Base-by-base conservation (phyloP, 2,329 filamentous ascomycete species). In the Stachybotrys elegans region DNA sequence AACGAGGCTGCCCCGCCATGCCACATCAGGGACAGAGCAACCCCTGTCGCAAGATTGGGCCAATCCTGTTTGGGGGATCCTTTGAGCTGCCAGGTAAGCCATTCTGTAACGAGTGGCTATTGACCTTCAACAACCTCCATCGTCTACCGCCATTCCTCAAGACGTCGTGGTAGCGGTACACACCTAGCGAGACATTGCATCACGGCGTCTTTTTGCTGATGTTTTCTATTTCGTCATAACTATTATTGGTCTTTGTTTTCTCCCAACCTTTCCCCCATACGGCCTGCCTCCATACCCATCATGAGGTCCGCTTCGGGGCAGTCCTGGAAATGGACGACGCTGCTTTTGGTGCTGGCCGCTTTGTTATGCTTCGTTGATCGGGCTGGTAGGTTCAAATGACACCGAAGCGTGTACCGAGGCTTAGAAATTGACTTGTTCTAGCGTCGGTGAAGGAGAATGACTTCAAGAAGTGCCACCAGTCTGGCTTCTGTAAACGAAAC, bases 401-500 rank as follows among this genome's bases (percentile, higher is more conserved):
- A n/a, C n/a, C n/a, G n/a, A n/a, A n/a, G n/a, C n/a, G n/a, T n/a
- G n/a, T n/a, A n/a, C n/a, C n/a, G n/a, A n/a, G n/a, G n/a, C n/a
- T n/a, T n/a, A n/a, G 60, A 50, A 43, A 43, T 48, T 32, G 7
- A 32, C 21, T 23, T 4, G 11, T 23, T 12, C 11, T 54, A 95
- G 90, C 79, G 52, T 76, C 80, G 57, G 93, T 98, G 42, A 98
- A 98, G 71, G 86, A 95, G 62, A 83, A 95, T 58, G 91, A 95
- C 65, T 98, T 97, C 77, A 98, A 97, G 63, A 95, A 86, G 57
- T 98, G 93, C 71, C 73, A 86, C 54, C 92, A 98, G 63, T 93
- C 92, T 5, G 93, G 93, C 57, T 98, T 98, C 73, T 98, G 93
- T 71, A 93, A 90, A 63, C 87, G 93, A 52, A 97, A 97, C 69